Conservation (phyloP, 306 rosid genomes). For the Oemleria cerasiformis region DNA sequence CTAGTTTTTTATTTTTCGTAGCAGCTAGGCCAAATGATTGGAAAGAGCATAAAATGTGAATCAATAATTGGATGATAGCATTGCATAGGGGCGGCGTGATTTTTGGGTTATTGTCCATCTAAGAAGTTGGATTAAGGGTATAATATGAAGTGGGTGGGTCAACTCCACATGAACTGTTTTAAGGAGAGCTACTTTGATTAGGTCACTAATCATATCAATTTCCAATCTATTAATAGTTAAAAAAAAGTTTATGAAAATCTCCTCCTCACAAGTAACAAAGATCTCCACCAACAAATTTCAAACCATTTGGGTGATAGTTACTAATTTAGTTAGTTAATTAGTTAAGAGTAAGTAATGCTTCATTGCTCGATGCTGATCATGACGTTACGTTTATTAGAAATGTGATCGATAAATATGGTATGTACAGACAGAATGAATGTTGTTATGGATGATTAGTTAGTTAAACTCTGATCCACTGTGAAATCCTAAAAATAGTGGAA, state of each 20-base stretch:
- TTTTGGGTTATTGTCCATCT: constrained; percentile 48
- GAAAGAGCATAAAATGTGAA: constrained; percentile 22
- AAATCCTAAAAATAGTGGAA: not conserved
- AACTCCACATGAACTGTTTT: constrained; percentile 52
- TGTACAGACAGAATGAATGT: too few species aligned
- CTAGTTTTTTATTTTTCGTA: not conserved
- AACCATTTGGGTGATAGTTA: not conserved
- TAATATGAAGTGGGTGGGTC: constrained; percentile 47
- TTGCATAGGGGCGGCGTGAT: constrained; percentile 42
- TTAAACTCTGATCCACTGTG: not conserved
- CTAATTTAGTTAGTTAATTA: constrained; percentile 10
- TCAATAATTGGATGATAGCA: constrained; percentile 26
- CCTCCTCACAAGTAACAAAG: constrained; percentile 33
- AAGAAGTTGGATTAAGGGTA: constrained; percentile 34
- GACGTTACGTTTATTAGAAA: not conserved
- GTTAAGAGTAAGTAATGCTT: not conserved
- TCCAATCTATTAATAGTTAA: not conserved
- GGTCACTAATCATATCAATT: not conserved
- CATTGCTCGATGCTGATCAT: not conserved
- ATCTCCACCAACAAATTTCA: constrained; percentile 24
- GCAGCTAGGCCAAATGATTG: constrained; percentile 36
- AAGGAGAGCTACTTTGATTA: not conserved
- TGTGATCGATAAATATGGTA: not conserved
- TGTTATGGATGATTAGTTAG: not conserved
- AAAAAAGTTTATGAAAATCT: not conserved